Percentiles rank a stretch among this genome's conserved stretches.
phyloP scores from a whole-genome alignment of 2,329 filamentous ascomycete genomes.

The Colletotrichum salicis region DNA sequence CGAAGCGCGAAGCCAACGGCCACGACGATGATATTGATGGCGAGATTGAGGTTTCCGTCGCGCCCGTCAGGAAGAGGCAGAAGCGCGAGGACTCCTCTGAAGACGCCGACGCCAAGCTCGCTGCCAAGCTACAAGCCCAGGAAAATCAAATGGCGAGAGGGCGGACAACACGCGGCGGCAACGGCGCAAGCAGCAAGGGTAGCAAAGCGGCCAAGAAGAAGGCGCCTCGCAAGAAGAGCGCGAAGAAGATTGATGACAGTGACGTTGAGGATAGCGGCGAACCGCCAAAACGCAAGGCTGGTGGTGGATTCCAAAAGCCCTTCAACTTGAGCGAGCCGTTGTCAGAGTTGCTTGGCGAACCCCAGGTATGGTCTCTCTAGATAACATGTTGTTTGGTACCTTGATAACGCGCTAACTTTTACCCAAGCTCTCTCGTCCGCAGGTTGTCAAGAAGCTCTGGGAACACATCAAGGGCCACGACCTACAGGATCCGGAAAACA shows the following conservation, averaged over 20 bases:
- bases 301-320: constrained; percentile 92
- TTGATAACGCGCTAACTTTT: constrained; percentile 37
- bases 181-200: constrained; percentile 64
- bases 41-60: constrained; percentile 60
- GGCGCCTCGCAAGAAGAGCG: constrained; percentile 76
- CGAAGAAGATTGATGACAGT: constrained; percentile 84
- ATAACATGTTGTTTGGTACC: neutral
- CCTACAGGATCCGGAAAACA: constrained; percentile 90
- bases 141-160: constrained; percentile 78
- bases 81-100: constrained; percentile 68
- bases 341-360: constrained; percentile 75
- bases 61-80: constrained; percentile 72
- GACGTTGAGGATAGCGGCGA: constrained; percentile 73
- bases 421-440: constrained; percentile 83
- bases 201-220: constrained; percentile 70
- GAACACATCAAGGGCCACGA: constrained; percentile 89
- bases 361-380: constrained; percentile 59
- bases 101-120: constrained; percentile 87
- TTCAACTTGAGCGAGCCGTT: constrained; percentile 79
- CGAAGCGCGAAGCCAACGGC: constrained; percentile 49
- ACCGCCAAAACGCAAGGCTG: constrained; percentile 79
- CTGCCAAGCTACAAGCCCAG: constrained; percentile 89
- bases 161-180: constrained; percentile 79
- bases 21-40: constrained; percentile 48
- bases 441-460: constrained; percentile 97